Conservation (phyloP, 164 flowering plant genomes). For the Saururus chinensis region DNA sequence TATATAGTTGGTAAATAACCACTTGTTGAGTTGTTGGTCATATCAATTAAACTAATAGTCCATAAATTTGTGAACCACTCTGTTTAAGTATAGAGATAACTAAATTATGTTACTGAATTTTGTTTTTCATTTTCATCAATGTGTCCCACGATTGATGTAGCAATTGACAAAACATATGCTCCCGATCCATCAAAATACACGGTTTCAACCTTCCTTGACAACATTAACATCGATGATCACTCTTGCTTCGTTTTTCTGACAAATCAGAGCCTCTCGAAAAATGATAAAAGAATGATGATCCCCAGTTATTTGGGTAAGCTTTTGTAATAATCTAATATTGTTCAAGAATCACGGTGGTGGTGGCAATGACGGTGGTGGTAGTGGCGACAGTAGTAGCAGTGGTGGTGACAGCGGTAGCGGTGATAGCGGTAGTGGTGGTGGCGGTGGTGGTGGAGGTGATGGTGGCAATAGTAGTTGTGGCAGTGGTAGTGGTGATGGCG, state of each 20-base stretch:
- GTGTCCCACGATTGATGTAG: slow-evolving; percentile 57
- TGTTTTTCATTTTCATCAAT: too few species aligned
- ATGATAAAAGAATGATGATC: slow-evolving; percentile 56
- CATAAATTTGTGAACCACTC: neutral
- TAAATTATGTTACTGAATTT: too few species aligned
- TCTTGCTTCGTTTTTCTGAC: slow-evolving; percentile 69
- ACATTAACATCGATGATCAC: slow-evolving; percentile 41
- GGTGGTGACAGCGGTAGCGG: too few species aligned
- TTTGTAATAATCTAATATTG: too few species aligned
- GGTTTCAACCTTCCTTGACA: slow-evolving; percentile 54
- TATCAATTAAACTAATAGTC: neutral
- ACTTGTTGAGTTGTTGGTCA: neutral
- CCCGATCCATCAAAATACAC: slow-evolving; percentile 44
- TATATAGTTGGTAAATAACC: neutral
- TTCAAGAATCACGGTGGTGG: too few species aligned
- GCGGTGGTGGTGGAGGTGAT: too few species aligned
- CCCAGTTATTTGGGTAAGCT: slow-evolving; percentile 43
- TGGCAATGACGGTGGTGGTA: too few species aligned
- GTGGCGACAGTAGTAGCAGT: too few species aligned
- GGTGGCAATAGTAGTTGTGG: too few species aligned
- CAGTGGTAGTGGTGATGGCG: too few species aligned
- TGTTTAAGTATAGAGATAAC: too few species aligned
- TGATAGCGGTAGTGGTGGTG: too few species aligned
- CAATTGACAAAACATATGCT: slow-evolving; percentile 68
- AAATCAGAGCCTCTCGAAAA: slow-evolving; percentile 80